Conservation (phyloP, 768 basidiomycete genomes). For the Rubroboletus satanas region DNA sequence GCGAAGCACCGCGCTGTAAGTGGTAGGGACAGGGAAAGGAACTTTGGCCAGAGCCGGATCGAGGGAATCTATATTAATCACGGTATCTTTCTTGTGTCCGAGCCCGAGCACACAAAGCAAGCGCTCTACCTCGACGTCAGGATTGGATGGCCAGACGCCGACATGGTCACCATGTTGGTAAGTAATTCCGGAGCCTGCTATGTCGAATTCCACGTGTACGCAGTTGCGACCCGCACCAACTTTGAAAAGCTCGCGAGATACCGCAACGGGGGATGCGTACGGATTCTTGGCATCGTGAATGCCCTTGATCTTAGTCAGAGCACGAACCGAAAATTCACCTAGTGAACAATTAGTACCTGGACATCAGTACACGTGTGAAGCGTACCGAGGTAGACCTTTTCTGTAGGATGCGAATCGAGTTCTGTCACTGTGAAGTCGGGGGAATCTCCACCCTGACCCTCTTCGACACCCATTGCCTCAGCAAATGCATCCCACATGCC, state of each 20-base stretch:
- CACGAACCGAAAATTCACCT: constrained; percentile 96
- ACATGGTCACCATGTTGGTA: constrained; percentile 99
- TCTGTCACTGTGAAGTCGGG: constrained; percentile 93
- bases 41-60: constrained; percentile 98
- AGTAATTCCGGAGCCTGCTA: constrained; percentile 93
- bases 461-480: constrained; percentile 81
- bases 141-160: constrained; percentile 95
- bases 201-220: constrained; percentile 90
- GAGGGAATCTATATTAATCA: constrained; percentile 93
- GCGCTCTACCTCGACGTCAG: constrained; percentile 87
- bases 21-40: constrained; percentile 96
- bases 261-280: constrained; percentile 76
- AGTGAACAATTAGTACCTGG: background rate
- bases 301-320: constrained; percentile 88
- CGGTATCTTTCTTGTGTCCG: constrained; percentile 69
- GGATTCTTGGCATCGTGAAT: constrained; percentile 99
- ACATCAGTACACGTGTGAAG: background rate
- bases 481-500: constrained; percentile 92
- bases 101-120: constrained; percentile 85
- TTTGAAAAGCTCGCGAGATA: constrained; percentile 81
- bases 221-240: constrained; percentile 78
- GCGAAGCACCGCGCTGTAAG: constrained; percentile 87
- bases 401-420: constrained; percentile 63
- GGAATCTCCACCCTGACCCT: constrained; percentile 92
- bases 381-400: constrained; percentile 92